Conservation (phyloP, 1,139 yeast genomes). For the Pichia sp. region DNA sequence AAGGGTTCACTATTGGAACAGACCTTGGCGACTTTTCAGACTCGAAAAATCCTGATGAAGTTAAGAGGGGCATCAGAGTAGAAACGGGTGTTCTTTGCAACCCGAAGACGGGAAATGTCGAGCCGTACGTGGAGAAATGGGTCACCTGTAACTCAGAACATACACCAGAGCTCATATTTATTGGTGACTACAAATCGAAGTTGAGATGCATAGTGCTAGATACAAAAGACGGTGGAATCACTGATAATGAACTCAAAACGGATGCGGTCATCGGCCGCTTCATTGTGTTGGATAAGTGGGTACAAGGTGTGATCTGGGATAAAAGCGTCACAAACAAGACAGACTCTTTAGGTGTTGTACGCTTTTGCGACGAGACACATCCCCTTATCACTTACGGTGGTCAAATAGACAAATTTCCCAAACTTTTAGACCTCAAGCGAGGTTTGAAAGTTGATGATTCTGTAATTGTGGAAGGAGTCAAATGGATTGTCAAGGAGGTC, state of each 20-base stretch:
- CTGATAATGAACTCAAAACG: constrained; percentile 20
- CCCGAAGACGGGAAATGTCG: constrained; percentile 40
- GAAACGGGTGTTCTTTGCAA: constrained; percentile 55
- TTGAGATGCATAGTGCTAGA: constrained; percentile 36
- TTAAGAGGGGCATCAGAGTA: constrained; percentile 39
- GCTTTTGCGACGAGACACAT: constrained; percentile 3
- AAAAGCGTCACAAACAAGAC: background rate
- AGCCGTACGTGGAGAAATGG: constrained; percentile 56
- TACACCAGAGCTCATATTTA: background rate
- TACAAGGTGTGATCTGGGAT: constrained; percentile 47
- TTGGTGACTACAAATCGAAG: constrained; percentile 24
- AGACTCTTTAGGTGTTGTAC: constrained; percentile 20
- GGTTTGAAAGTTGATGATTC: constrained; percentile 16
- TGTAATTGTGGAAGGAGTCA: constrained; percentile 14
- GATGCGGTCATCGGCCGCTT: constrained; percentile 37
- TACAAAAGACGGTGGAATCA: constrained; percentile 21
- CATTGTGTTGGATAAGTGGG: constrained; percentile 50
- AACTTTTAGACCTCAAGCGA: background rate
- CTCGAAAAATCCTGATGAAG: constrained; percentile 46
- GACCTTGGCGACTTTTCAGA: constrained; percentile 31
- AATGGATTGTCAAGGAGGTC: constrained; percentile 27
- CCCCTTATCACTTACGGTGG: constrained; percentile 31
- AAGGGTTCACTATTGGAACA: constrained; percentile 8
- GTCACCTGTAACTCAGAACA: constrained; percentile 42
- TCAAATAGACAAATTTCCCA: constrained; percentile 26